Percentiles rank a stretch among this genome's conserved stretches.
phyloP scores from a whole-genome alignment of 257 asterid species.

The Rehmannia glutinosa region DNA sequence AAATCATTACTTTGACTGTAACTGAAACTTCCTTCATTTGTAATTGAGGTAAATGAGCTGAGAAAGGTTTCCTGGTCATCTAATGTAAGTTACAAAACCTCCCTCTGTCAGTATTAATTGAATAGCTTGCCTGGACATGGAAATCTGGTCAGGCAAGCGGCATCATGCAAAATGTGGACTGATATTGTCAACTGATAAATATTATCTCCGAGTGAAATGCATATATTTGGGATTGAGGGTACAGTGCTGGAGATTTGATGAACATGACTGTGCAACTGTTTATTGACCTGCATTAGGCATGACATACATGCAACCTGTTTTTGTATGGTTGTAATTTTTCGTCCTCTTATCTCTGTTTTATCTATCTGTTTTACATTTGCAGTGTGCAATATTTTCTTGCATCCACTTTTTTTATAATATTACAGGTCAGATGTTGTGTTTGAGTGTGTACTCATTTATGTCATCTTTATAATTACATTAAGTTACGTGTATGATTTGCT shows the following conservation, averaged over 20 bases:
- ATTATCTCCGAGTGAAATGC: not conserved
- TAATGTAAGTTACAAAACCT: not conserved
- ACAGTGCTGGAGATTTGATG: not conserved
- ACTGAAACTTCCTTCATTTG: not conserved
- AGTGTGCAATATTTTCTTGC: not conserved
- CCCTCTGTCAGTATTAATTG: not conserved
- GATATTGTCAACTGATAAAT: not conserved
- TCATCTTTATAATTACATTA: not conserved
- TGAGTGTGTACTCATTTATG: conserved; percentile 4
- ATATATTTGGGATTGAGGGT: not conserved
- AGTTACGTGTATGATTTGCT: not conserved
- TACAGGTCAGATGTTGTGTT: not conserved
- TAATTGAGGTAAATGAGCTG: not conserved
- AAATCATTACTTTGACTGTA: not conserved
- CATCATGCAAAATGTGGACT: conserved; percentile 4
- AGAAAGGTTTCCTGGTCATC: conserved; percentile 1
- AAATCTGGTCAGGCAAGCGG: not conserved
- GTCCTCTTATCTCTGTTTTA: not conserved
- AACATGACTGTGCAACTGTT: not conserved
- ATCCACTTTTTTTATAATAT: not conserved
- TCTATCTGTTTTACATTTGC: not conserved
- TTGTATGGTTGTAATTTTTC: not conserved
- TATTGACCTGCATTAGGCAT: conserved; percentile 1
- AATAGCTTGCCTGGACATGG: not conserved
- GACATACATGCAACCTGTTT: not conserved